Conservation (phyloP, 2,329 filamentous ascomycete genomes). For the Aspergillus awamori region DNA sequence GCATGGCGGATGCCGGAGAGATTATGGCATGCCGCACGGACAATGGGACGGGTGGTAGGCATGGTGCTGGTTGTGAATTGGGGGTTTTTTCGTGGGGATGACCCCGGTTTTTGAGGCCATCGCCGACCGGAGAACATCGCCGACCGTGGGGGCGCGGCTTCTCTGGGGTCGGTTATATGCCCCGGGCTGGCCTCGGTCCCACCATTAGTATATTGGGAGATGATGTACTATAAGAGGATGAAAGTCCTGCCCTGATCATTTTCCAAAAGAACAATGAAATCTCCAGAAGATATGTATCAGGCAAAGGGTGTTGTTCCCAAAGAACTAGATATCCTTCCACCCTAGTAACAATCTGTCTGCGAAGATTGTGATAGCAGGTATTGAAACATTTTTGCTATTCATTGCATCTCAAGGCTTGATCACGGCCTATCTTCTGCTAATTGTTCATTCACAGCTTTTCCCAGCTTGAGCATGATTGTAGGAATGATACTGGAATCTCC, state of each 20-base stretch:
- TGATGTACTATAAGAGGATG: neutral
- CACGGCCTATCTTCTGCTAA: too few species aligned
- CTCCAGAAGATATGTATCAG: too few species aligned
- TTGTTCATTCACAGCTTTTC: too few species aligned
- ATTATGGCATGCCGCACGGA: neutral
- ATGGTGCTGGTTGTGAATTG: neutral
- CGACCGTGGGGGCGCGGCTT: neutral
- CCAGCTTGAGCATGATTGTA: too few species aligned
- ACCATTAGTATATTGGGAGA: neutral
- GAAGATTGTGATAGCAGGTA: too few species aligned
- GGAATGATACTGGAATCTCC: too few species aligned
- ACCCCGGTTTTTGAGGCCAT: neutral
- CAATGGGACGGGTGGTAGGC: neutral
- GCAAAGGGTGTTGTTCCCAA: too few species aligned
- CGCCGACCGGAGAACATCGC: neutral
- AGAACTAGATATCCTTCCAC: too few species aligned
- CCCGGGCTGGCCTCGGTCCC: neutral
- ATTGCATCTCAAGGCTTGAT: too few species aligned
- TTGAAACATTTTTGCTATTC: too few species aligned
- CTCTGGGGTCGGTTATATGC: neutral
- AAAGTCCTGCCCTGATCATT: neutral
- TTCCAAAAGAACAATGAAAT: neutral
- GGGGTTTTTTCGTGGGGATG: neutral
- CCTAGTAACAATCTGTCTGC: too few species aligned
- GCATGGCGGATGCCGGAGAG: neutral